Evolutionary conservation across 768 basidiomycete genomes (phyloP).

Genomic region (Asterophora parasitica): DNA sequence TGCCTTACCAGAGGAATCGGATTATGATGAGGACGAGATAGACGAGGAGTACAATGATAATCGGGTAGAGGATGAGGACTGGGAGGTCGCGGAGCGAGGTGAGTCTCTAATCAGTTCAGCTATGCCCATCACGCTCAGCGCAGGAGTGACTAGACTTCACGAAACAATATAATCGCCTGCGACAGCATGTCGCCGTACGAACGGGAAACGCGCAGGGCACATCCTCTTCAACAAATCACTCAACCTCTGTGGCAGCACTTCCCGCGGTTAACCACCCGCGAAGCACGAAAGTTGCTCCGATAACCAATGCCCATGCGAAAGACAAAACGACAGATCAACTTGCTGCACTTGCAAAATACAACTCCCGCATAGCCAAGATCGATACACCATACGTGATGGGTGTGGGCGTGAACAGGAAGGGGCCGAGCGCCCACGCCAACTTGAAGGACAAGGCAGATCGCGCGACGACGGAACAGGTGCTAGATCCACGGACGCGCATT

Average conservation of each 20-base stretch:
- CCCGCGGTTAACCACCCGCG: conserved; percentile 72
- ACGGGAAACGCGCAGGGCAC: conserved; percentile 63
- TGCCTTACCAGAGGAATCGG: conserved; percentile 30
- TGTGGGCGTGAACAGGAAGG: conserved; percentile 87
- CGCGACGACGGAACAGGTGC: conserved; percentile 94
- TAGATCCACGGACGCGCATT: conserved; percentile 91
- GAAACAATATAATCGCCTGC: conserved; percentile 93
- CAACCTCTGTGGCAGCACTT: conserved; percentile 51
- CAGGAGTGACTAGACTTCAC: conserved; percentile 73
- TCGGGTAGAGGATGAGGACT: conserved; percentile 82
- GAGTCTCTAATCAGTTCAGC: conserved; percentile 15
- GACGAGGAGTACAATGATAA: conserved; percentile 51
- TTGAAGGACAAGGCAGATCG: conserved; percentile 95
- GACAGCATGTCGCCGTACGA: conserved; percentile 85
- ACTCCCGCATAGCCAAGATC: conserved; percentile 68
- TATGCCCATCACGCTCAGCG: conserved; percentile 5
- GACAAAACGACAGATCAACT: conserved; percentile 70
- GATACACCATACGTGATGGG: conserved; percentile 64
- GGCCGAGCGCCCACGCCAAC: conserved; percentile 82
- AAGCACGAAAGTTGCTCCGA: conserved; percentile 22
- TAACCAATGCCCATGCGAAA: conserved; percentile 31
- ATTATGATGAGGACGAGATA: conserved; percentile 33
- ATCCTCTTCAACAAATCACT: conserved; percentile 45
- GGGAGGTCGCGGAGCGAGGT: conserved; percentile 85
- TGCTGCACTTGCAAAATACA: conserved; percentile 69